These are phyloP conservation scores for Solanum raphanifolium DNA, from an alignment of 257 asterid genomes.

Conservation along the genomic window DNA sequence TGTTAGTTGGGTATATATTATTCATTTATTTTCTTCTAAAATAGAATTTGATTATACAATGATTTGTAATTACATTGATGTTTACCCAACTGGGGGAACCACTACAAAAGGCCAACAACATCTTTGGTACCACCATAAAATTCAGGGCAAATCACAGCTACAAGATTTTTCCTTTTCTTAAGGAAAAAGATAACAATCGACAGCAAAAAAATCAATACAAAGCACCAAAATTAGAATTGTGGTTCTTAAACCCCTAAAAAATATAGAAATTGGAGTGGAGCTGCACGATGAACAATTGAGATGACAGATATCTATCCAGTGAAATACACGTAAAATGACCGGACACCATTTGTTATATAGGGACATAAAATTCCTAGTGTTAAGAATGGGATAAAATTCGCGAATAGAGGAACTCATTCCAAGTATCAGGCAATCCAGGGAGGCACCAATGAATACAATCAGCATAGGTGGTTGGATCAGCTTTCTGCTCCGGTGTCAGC, in stretches of 20 bases:
- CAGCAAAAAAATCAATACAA: neutral
- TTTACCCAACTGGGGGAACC: neutral
- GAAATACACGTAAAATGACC: neutral
- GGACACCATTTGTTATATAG: neutral
- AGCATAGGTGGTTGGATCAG: conserved; percentile 51
- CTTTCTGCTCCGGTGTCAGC: conserved; percentile 48
- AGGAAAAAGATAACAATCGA: neutral
- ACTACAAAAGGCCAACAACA: neutral
- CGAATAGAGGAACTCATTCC: conserved; percentile 57
- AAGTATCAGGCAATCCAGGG: conserved; percentile 69
- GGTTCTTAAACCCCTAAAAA: neutral
- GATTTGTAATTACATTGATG: neutral
- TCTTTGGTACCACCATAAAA: neutral
- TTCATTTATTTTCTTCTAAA: neutral
- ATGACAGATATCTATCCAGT: neutral
- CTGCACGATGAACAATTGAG: neutral
- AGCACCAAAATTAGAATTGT: neutral
- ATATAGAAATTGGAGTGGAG: neutral
- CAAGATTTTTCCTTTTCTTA: neutral
- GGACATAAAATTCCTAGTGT: neutral
- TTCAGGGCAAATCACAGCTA: neutral
- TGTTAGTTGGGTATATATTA: neutral
- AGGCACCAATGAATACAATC: conserved; percentile 89
- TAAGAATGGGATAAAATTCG: conserved; percentile 21
- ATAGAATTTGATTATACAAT: neutral